A percentile compares a stretch with the other conserved stretches of the same genome.
Evolutionary conservation across 78 protist species (phyloP).

Genomic region (Speleostelium caveatum): DNA sequence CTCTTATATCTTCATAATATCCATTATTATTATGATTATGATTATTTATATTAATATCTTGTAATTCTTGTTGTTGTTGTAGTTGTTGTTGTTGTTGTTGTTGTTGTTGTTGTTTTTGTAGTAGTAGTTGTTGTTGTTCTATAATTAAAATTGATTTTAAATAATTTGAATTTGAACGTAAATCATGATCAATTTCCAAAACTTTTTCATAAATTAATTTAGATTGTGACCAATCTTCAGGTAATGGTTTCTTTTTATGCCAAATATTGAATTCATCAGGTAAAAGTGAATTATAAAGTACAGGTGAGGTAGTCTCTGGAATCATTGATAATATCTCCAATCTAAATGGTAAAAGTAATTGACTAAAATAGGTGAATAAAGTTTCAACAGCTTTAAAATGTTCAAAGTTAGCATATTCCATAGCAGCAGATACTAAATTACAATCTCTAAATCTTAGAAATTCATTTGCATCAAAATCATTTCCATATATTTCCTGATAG

Average conservation of each 20-base stretch:
- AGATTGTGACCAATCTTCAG: background rate
- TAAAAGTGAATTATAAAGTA: background rate
- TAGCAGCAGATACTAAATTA: slow-evolving; percentile 41
- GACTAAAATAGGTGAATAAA: slow-evolving; percentile 15
- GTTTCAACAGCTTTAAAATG: slow-evolving; percentile 54
- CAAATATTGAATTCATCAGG: slow-evolving; percentile 47
- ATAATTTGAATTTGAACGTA: slow-evolving; percentile 25
- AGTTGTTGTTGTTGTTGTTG: slow-evolving; percentile 2
- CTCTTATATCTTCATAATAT: background rate
- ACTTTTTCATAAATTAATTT: slow-evolving; percentile 18
- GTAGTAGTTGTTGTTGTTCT: background rate
- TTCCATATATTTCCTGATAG: slow-evolving; percentile 63
- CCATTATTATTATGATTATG: background rate
- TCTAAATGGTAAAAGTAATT: slow-evolving; percentile 13
- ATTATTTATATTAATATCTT: background rate
- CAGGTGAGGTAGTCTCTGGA: slow-evolving; percentile 53
- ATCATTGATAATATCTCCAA: slow-evolving; percentile 51
- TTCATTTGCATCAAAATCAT: slow-evolving; percentile 53
- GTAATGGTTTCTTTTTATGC: slow-evolving; percentile 33
- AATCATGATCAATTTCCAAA: slow-evolving; percentile 18
- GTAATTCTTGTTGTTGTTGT: background rate
- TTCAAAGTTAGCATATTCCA: slow-evolving; percentile 74
- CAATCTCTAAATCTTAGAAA: slow-evolving; percentile 63
- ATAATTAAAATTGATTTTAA: slow-evolving; percentile 8
- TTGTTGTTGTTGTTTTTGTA: background rate